These are phyloP conservation scores for Gossypium davidsonii DNA, from an alignment of 441 rosid species.

Conservation along the genomic window DNA sequence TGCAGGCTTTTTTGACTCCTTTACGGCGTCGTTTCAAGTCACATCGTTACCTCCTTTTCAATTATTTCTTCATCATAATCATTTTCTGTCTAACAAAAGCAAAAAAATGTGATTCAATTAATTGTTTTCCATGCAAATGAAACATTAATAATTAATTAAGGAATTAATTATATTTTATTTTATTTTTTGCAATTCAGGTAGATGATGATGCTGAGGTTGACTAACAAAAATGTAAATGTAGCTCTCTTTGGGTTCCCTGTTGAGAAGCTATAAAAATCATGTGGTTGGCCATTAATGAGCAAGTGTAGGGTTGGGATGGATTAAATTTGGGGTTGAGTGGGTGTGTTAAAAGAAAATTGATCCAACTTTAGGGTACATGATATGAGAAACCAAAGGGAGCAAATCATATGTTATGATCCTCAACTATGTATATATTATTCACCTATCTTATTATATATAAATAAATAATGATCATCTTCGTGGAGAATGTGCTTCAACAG, in stretches of 20 bases:
- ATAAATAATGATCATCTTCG: slow-evolving; percentile 5
- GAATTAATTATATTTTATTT: too few species aligned
- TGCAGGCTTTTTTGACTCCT: slow-evolving; percentile 28
- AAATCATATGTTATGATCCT: slow-evolving; percentile 5
- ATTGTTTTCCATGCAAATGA: slow-evolving; percentile 7
- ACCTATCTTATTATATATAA: neutral
- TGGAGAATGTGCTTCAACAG: slow-evolving; percentile 32
- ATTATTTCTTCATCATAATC: slow-evolving; percentile 7
- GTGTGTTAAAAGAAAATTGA: slow-evolving; percentile 13
- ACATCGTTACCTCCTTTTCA: neutral
- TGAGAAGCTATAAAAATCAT: slow-evolving; percentile 18
- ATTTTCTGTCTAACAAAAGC: neutral
- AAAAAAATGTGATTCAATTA: slow-evolving; percentile 3
- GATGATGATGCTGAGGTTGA: slow-evolving; percentile 27
- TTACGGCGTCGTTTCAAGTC: slow-evolving; percentile 5
- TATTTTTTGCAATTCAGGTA: neutral
- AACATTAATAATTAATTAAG: neutral
- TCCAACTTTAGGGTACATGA: slow-evolving; percentile 29
- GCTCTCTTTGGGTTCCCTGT: neutral
- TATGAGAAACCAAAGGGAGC: slow-evolving; percentile 29
- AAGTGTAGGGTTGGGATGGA: slow-evolving; percentile 14
- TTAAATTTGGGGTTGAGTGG: neutral
- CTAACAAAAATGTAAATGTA: neutral
- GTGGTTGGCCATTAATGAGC: slow-evolving; percentile 35
- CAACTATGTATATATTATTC: neutral